Percentiles rank a stretch among this genome's conserved stretches.
Conservation (phyloP, 129 eudicot genomes). For the Artemisia argyi region DNA sequence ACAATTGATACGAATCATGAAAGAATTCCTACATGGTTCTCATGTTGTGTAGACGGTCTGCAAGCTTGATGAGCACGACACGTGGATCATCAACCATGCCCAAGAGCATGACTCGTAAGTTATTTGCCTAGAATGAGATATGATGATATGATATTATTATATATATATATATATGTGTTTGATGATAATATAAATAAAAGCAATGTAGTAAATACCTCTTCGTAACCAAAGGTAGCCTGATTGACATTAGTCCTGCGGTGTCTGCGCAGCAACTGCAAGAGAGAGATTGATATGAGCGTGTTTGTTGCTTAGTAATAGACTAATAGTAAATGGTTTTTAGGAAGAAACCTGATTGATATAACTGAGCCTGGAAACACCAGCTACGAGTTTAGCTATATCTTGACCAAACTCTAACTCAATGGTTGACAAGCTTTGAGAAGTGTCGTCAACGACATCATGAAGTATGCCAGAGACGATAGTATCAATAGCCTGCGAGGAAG, state of each 20-base stretch:
- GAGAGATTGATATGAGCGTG: neutral
- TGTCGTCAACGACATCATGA: constrained; percentile 91
- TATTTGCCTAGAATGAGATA: constrained; percentile 63
- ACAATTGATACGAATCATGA: constrained; percentile 1
- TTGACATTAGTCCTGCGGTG: constrained; percentile 78
- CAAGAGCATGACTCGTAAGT: constrained; percentile 89
- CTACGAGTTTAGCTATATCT: constrained; percentile 83
- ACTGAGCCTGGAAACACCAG: constrained; percentile 92
- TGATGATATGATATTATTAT: constrained; percentile 2
- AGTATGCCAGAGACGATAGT: constrained; percentile 92
- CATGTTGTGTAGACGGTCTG: constrained; percentile 99
- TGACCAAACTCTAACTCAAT: constrained; percentile 73
- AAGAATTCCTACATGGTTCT: constrained; percentile 76
- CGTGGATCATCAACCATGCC: constrained; percentile 99
- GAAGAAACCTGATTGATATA: constrained; percentile 78
- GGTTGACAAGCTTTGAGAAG: constrained; percentile 57
- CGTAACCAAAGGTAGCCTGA: constrained; percentile 70
- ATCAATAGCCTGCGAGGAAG: constrained; percentile 68
- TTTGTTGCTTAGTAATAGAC: too few species aligned
- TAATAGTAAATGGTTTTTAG: too few species aligned
- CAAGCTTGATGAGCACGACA: constrained; percentile 97
- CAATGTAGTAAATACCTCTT: constrained; percentile 56
- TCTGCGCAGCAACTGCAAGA: constrained; percentile 74
- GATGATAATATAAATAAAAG: neutral
- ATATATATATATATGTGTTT: neutral